These are phyloP conservation scores for Wallacemonas sp. DNA, from an alignment of 208 protist species.

Conservation along the genomic window DNA sequence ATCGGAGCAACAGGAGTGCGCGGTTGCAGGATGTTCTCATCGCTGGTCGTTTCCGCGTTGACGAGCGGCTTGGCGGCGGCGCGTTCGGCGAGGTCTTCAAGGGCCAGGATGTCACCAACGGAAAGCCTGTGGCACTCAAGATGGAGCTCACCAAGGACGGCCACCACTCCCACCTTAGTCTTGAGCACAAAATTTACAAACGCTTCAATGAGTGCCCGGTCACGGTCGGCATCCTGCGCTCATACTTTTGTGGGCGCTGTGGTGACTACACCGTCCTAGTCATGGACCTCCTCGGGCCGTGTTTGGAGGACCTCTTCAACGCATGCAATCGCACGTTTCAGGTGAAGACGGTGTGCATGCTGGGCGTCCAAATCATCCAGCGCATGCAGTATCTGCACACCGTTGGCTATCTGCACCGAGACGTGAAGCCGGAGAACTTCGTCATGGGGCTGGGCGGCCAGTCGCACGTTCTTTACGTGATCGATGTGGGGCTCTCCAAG, in stretches of 20 bases:
- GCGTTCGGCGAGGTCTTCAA: slow-evolving; percentile 98
- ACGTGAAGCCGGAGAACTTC: slow-evolving; percentile 93
- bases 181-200: slow-evolving; percentile 81
- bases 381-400: slow-evolving; percentile 95
- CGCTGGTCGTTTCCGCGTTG: slow-evolving; percentile 91
- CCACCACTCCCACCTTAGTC: slow-evolving; percentile 63
- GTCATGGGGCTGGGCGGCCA: slow-evolving; percentile 70
- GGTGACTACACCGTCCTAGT: slow-evolving; percentile 99
- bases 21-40: slow-evolving; percentile 66
- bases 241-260: slow-evolving; percentile 95
- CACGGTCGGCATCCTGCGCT: slow-evolving; percentile 93
- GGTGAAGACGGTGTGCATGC: slow-evolving; percentile 95
- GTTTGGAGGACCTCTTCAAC: slow-evolving; percentile 98
- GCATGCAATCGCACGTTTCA: slow-evolving; percentile 88
- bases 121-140: slow-evolving; percentile 78
- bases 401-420: slow-evolving; percentile 81
- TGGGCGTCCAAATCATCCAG: slow-evolving; percentile 94
- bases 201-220: slow-evolving; percentile 58
- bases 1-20: too few relatives aligned
- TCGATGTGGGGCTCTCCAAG: slow-evolving; percentile 85
- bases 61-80: slow-evolving; percentile 95
- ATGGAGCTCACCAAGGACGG: slow-evolving; percentile 68
- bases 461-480: slow-evolving; percentile 75
- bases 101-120: slow-evolving; percentile 63
- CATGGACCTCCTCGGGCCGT: slow-evolving; percentile 98